Percentiles rank a stretch among this genome's conserved stretches.
Conservation (phyloP, 2,329 filamentous ascomycete species). For the Fusarium verrucosum region DNA sequence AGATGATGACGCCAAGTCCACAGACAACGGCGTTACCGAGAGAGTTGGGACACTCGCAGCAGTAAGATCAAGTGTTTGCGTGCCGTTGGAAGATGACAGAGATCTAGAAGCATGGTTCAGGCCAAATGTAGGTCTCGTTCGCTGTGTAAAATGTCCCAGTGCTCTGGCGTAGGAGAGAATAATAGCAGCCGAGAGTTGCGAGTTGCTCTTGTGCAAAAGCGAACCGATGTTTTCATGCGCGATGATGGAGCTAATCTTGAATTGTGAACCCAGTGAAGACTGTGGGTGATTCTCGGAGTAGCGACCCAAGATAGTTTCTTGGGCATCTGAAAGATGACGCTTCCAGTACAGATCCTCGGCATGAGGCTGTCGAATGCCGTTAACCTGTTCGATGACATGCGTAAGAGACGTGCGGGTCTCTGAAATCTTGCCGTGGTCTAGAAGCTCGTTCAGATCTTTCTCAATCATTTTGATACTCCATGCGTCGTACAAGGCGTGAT, state of each 20-base stretch:
- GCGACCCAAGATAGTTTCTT: background rate
- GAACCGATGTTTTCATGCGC: background rate
- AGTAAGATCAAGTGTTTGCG: slow-evolving; percentile 13
- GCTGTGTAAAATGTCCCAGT: background rate
- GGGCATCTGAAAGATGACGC: background rate
- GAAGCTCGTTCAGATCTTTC: background rate
- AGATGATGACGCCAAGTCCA: background rate
- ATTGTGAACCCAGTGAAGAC: background rate
- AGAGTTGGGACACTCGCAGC: background rate
- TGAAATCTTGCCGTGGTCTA: fast-evolving
- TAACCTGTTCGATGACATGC: background rate
- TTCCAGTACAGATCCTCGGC: slow-evolving; percentile 8
- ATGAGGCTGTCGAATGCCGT: background rate
- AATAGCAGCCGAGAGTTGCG: background rate
- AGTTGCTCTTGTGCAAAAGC: background rate
- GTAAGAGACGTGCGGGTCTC: background rate
- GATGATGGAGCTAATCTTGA: background rate
- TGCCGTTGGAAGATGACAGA: background rate
- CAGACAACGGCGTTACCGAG: background rate
- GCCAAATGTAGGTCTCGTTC: background rate
- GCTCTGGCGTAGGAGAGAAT: slow-evolving; percentile 9
- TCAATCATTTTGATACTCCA: slow-evolving; percentile 28
- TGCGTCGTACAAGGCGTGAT: slow-evolving; percentile 22
- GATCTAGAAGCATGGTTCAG: slow-evolving; percentile 24
- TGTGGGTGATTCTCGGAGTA: fast-evolving